Evolutionary conservation across 805 yeast genomes (phyloP), one percentile per base, ranked within the genome.

Genomic region (Vanderwaltozyma yarrowii): DNA sequence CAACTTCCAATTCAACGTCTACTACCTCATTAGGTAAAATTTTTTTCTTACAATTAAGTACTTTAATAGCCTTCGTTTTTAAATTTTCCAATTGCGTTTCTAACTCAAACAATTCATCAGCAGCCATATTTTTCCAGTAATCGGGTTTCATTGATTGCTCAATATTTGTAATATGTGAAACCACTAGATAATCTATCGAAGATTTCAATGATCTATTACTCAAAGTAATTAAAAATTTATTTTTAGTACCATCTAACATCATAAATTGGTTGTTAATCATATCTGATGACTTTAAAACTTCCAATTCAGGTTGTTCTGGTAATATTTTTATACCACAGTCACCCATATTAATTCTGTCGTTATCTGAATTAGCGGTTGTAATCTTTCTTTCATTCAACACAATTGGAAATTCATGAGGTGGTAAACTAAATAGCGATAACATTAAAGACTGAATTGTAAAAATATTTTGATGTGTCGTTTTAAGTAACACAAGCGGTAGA

Each of bases 161-260:
- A 24, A 51, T 43, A 29, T 50, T 50, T 2, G 60, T 51, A 1
- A 34, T 31, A 19, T 52, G 45, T 7, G 45, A 37, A 30, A 60
- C 42, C 16, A 43, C 42, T 5, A 53, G 36, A 35, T 50, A 50
- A 33, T 56, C 54, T 5, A 56, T 51, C 0, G 48, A 33, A 24
- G 55, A 47, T 15, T 41, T 42, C 14, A 57, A 32, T 1, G 63
- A 58, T 24, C 46, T 49, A 37, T 58, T 58, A n/a, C 51, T 43
- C 23, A 58, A 15, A 10, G 42, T 45, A 8, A 58, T 27, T 6
- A 41, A 29, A 33, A 54, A 44, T 10, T 30, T 39, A 14, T 44
- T 44, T 27, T 44, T 50, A 11, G 60, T 50, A 7, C 62, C 63
- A 41, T 58, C 60, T 12, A 56, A 38, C 43, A 55, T 46, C 60